phyloP scores from a whole-genome alignment of 345 rosid species.

The Populus pruinosa region DNA sequence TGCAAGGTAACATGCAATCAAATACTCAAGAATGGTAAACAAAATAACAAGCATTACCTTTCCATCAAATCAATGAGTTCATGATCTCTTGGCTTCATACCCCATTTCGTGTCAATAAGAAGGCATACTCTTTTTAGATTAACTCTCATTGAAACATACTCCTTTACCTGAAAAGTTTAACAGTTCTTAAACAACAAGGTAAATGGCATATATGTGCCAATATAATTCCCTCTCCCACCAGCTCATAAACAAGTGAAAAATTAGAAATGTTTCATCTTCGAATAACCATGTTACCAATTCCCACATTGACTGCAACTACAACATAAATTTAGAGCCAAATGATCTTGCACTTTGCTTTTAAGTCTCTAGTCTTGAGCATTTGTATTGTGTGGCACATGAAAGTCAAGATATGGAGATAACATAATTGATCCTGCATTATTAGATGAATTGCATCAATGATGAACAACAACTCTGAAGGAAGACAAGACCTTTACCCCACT shows the following conservation, averaged over 20 bases:
- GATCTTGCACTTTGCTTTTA: neutral
- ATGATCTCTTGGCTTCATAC: conserved; percentile 86
- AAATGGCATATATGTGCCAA: no score
- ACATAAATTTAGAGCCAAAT: neutral
- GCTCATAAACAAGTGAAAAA: no score
- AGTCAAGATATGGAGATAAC: neutral
- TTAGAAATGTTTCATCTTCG: neutral
- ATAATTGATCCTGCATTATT: conserved; percentile 67
- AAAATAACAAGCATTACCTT: conserved; percentile 37
- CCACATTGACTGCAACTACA: neutral
- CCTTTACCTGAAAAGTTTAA: conserved; percentile 56
- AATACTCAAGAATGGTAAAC: neutral
- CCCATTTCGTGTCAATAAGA: conserved; percentile 96
- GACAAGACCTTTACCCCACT: neutral
- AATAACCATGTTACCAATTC: neutral
- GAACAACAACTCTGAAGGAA: neutral
- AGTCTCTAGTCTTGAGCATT: no score
- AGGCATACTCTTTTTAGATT: conserved; percentile 84
- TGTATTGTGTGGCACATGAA: neutral
- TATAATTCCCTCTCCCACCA: no score
- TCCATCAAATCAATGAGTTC: conserved; percentile 87
- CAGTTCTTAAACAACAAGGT: neutral
- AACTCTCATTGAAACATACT: conserved; percentile 81
- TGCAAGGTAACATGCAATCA: neutral
- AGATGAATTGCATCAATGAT: neutral